Conservation (phyloP, 139 green algal genomes). For the Volvox africanus region DNA sequence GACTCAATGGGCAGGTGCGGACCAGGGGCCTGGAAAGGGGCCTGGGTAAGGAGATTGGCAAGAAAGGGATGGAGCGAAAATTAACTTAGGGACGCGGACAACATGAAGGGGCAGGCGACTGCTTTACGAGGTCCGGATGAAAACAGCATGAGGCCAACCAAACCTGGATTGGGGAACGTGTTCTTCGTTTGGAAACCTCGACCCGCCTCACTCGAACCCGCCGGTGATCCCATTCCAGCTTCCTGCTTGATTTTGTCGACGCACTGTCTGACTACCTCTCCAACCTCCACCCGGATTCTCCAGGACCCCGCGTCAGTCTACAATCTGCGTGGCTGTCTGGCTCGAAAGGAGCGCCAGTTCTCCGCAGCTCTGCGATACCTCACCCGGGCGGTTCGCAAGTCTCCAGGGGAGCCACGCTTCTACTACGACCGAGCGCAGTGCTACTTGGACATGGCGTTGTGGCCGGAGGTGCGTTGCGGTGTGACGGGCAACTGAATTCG, state of each 20-base stretch:
- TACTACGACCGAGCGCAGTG: constrained; percentile 49
- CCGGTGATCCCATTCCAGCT: neutral
- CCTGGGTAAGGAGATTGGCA: neutral
- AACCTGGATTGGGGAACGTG: too few species aligned
- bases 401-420: constrained; percentile 36
- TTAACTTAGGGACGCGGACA: too few species aligned
- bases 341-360: constrained; percentile 44
- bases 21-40: neutral
- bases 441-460: constrained; percentile 32
- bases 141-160: too few species aligned
- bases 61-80: too few species aligned
- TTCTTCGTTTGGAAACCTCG: too few species aligned
- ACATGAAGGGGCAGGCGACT: too few species aligned
- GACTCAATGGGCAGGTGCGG: constrained; percentile 48
- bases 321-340: constrained; percentile 57
- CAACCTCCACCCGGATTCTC: neutral
- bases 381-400: neutral
- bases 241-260: neutral
- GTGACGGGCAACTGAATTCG: neutral
- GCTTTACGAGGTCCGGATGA: too few species aligned
- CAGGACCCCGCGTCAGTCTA: constrained; percentile 60
- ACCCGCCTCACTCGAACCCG: neutral
- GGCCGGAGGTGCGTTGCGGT: constrained; percentile 13
- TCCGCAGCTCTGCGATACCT: constrained; percentile 39
- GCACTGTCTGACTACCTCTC: neutral